phyloP scores from a whole-genome alignment of 179 eudicot genomes.

The Amaranthus tricolor region DNA sequence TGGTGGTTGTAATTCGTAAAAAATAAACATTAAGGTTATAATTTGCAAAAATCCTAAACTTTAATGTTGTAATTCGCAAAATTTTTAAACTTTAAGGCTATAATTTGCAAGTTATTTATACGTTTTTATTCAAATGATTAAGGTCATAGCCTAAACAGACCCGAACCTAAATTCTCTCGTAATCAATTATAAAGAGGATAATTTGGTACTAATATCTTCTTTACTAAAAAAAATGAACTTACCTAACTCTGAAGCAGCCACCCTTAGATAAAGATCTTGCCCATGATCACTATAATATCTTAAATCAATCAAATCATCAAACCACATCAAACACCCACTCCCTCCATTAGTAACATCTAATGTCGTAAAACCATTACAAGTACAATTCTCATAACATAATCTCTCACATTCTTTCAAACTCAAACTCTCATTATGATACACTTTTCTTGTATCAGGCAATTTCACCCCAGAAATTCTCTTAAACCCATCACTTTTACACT shows the following conservation, averaged over 20 bases:
- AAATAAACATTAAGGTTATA: no score
- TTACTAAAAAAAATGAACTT: not conserved
- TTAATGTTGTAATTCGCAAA: no score
- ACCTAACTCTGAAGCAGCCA: slow-evolving; percentile 43
- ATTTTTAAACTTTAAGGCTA: no score
- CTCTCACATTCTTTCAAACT: slow-evolving; percentile 25
- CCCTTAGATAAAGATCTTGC: slow-evolving; percentile 39
- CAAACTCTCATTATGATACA: slow-evolving; percentile 18
- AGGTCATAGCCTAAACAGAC: no score
- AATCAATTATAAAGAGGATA: no score
- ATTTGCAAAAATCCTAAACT: no score
- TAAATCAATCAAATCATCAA: slow-evolving; percentile 29
- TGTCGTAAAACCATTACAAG: slow-evolving; percentile 35
- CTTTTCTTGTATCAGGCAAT: slow-evolving; percentile 34
- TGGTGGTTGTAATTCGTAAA: no score
- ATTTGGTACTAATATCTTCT: no score
- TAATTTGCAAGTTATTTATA: no score
- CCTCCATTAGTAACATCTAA: slow-evolving; percentile 20
- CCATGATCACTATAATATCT: slow-evolving; percentile 18
- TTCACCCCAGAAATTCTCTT: slow-evolving; percentile 18
- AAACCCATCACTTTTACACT: slow-evolving; percentile 34
- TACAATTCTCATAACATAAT: slow-evolving; percentile 33
- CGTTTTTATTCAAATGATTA: no score
- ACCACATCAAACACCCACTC: slow-evolving; percentile 37
- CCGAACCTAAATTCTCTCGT: no score